Base-by-base conservation (phyloP, 306 rosid species). In the Glycine soja region DNA sequence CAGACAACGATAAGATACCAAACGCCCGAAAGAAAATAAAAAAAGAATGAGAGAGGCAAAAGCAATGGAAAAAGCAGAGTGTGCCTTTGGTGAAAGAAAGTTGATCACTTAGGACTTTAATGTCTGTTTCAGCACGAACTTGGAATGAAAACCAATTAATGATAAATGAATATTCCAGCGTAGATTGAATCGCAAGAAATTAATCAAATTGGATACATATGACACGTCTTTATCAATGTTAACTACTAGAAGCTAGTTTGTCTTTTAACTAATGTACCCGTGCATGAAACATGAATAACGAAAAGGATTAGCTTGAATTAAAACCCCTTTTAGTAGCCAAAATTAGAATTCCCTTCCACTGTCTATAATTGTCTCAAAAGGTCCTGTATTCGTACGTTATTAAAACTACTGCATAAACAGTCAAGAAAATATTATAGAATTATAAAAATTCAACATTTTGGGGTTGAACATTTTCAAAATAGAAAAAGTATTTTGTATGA, bases 1-100 rank as follows among this genome's bases (percentile, higher is more conserved):
- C 70, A 79, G 88, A 70, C 42, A 82, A 78, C 63, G 80, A 84
- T 78, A 50, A 51, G 56, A 68, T 81, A 46, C 81, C 80, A 87
- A 77, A 81, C 81, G 43, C 47, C 5, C 15, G 56, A 79, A 84
- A 84, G 81, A 75, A 78, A 77, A 8, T 72, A 54, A 79, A 79
- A 51, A 53, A 57, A 68, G 45, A 59, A 45, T 24, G 68, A 72
- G 81, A 77, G 68, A 58, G 67, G 34, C 43, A 67, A 86, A 75
- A 82, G 82, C 58, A 74, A 52, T 13, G 19, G 67, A 62, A 62
- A 80, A 80, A 81, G 81, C 63, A 78, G 50, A 30, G 50, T 74
- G 56, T 42, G 68, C 42, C 77, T 81, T 78, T 81, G 86, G 74
- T 62, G 78, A 79, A 77, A 43, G 46, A 79, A 87, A 84, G 80